A percentile compares a stretch with the other conserved stretches of the same genome.
These are phyloP conservation scores for Cytidiella melzeri DNA, from an alignment of 768 basidiomycete genomes.

Conservation along the genomic window DNA sequence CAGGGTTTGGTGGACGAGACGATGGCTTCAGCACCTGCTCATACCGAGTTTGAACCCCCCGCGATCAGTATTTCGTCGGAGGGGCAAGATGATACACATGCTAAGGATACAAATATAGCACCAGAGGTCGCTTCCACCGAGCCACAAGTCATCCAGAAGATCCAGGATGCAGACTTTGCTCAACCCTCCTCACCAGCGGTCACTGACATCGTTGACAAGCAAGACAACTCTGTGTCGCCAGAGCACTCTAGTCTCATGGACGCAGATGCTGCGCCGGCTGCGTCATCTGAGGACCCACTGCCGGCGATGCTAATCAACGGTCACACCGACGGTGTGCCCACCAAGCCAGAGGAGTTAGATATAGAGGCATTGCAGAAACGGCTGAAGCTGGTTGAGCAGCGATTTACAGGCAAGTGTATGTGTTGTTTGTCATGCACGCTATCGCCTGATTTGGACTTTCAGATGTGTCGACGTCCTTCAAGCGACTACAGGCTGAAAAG, in stretches of 20 bases:
- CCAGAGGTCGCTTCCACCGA: neutral
- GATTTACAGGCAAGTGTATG: slow-evolving; percentile 55
- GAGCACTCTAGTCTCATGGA: no score
- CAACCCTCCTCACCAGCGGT: no score
- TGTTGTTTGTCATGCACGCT: neutral
- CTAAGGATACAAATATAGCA: no score
- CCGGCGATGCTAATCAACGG: no score
- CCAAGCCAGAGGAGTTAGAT: slow-evolving; percentile 19
- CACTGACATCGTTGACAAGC: no score
- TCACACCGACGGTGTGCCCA: no score
- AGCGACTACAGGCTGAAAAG: slow-evolving; percentile 69
- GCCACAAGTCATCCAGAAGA: no score
- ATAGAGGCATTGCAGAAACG: slow-evolving; percentile 60
- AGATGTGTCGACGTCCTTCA: slow-evolving; percentile 80
- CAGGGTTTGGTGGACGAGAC: neutral
- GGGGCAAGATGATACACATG: no score
- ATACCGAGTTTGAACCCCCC: no score
- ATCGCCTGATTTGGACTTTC: neutral
- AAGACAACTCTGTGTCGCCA: no score
- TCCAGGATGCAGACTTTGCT: no score
- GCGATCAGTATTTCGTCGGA: no score
- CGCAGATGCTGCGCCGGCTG: neutral
- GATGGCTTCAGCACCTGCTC: neutral
- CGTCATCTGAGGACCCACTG: neutral
- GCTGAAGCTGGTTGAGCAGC: slow-evolving; percentile 66